Conservation (phyloP, 768 basidiomycete genomes). For the Podaxis sp. region DNA sequence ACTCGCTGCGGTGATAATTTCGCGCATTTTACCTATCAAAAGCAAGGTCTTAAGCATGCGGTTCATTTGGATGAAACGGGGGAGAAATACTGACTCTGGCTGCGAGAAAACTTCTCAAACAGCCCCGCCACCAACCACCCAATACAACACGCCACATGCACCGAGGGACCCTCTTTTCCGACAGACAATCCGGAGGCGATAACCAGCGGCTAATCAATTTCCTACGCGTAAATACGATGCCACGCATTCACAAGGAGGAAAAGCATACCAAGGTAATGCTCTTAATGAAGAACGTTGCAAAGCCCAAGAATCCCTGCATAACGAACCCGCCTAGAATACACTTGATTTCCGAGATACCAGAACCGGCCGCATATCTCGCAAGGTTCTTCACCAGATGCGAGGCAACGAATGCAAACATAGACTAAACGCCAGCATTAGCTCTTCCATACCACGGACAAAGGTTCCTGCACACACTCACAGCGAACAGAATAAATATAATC, state of each 20-base stretch:
- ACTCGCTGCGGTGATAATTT: conserved; percentile 92
- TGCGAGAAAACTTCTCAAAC: conserved; percentile 80
- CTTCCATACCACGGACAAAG: not conserved
- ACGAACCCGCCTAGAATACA: conserved; percentile 96
- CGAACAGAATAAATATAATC: conserved; percentile 85
- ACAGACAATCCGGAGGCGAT: conserved; percentile 97
- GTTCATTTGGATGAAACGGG: not conserved
- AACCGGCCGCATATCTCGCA: conserved; percentile 95
- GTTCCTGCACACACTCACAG: conserved; percentile 52
- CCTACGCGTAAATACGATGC: conserved; percentile 8
- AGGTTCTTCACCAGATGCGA: conserved; percentile 86
- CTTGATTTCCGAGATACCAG: conserved; percentile 98
- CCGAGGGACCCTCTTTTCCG: conserved; percentile 97
- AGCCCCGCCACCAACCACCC: conserved; percentile 86
- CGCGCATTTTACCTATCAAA: conserved; percentile 71
- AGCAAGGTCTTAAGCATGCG: conserved; percentile 17
- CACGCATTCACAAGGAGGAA: not conserved
- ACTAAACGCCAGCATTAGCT: conserved; percentile 42
- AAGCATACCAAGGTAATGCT: conserved; percentile 81
- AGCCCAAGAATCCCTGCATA: conserved; percentile 93
- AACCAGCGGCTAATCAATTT: conserved; percentile 75
- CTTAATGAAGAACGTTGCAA: conserved; percentile 91
- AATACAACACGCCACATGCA: conserved; percentile 95
- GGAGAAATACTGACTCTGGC: conserved; percentile 66
- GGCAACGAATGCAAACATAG: conserved; percentile 79